Percentiles rank a stretch among this genome's conserved stretches.
Evolutionary conservation across 2,329 filamentous ascomycete species (phyloP).

Genomic region (Colletotrichum zoysiae): DNA sequence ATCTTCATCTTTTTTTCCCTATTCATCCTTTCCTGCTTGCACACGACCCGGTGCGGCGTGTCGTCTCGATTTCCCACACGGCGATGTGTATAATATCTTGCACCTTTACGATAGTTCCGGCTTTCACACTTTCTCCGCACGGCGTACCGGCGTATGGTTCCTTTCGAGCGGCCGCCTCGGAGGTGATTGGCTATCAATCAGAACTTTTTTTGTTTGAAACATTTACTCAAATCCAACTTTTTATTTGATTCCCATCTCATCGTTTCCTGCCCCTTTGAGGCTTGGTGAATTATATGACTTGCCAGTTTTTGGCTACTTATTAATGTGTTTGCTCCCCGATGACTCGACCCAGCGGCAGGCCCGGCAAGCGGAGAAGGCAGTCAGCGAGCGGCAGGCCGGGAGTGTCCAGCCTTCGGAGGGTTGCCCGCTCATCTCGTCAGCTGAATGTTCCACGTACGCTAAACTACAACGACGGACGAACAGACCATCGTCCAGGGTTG

Average conservation of each 20-base stretch:
- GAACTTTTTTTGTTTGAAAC: not conserved
- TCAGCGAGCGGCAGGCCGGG: not conserved
- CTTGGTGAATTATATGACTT: not conserved
- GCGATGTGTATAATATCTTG: slow-evolving; percentile 33
- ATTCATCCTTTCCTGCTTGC: not conserved
- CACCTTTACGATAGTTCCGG: slow-evolving; percentile 38
- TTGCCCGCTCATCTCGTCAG: slow-evolving; percentile 24
- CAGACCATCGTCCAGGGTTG: not conserved
- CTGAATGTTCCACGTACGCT: not conserved
- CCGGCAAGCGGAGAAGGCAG: slow-evolving; percentile 31
- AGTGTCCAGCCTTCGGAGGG: not conserved
- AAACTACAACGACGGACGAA: slow-evolving; percentile 23
- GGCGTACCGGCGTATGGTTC: slow-evolving; percentile 41
- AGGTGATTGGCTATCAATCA: slow-evolving; percentile 22
- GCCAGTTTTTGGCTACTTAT: not conserved
- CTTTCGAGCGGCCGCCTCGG: slow-evolving; percentile 26
- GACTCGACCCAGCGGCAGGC: not conserved
- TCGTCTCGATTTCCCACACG: slow-evolving; percentile 20
- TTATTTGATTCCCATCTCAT: not conserved
- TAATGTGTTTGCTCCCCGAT: not conserved
- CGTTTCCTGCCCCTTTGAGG: not conserved
- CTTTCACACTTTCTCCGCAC: slow-evolving; percentile 29
- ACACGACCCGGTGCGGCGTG: slow-evolving; percentile 21
- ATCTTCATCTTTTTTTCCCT: not conserved
- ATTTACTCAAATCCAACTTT: not conserved